Percentiles rank a stretch among this genome's conserved stretches.
These are phyloP conservation scores for Penicillium angulare DNA, from an alignment of 495 filamentous ascomycete species.

Conservation along the genomic window DNA sequence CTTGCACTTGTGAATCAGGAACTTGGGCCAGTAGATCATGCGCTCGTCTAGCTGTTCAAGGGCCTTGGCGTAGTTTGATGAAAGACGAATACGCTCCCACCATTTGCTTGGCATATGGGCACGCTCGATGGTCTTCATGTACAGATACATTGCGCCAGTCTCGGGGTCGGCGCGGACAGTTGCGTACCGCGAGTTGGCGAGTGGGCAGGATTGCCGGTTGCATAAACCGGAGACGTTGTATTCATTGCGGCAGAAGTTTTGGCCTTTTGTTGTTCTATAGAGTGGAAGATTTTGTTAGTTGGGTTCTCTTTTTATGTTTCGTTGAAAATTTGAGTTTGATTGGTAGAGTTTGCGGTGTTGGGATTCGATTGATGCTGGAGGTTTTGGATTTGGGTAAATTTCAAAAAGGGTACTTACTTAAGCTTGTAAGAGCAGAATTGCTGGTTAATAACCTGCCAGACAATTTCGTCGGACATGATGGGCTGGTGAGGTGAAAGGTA, in stretches of 20 bases:
- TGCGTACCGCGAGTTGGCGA: slow-evolving; percentile 94
- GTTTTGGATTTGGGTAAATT: neutral
- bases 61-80: slow-evolving; percentile 84
- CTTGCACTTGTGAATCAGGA: slow-evolving; percentile 95
- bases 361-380: neutral
- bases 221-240: slow-evolving; percentile 94
- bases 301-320: neutral
- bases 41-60: slow-evolving; percentile 84
- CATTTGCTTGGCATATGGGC: slow-evolving; percentile 86
- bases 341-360: neutral
- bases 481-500: slow-evolving; percentile 19
- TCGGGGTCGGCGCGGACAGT: slow-evolving; percentile 82
- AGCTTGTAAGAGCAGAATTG: slow-evolving; percentile 97
- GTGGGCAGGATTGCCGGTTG: slow-evolving; percentile 90
- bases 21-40: slow-evolving; percentile 95
- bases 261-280: slow-evolving; percentile 77
- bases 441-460: slow-evolving; percentile 94
- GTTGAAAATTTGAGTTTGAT: slow-evolving; percentile 1
- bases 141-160: slow-evolving; percentile 86
- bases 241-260: slow-evolving; percentile 96
- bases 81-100: slow-evolving; percentile 93
- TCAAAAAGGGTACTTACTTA: slow-evolving; percentile 58
- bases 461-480: slow-evolving; percentile 81
- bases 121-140: slow-evolving; percentile 95
- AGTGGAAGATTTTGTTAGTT: slow-evolving; percentile 11